phyloP scores from a whole-genome alignment of 2,329 filamentous ascomycete genomes.

The Neofusicoccum kwambonambiense region DNA sequence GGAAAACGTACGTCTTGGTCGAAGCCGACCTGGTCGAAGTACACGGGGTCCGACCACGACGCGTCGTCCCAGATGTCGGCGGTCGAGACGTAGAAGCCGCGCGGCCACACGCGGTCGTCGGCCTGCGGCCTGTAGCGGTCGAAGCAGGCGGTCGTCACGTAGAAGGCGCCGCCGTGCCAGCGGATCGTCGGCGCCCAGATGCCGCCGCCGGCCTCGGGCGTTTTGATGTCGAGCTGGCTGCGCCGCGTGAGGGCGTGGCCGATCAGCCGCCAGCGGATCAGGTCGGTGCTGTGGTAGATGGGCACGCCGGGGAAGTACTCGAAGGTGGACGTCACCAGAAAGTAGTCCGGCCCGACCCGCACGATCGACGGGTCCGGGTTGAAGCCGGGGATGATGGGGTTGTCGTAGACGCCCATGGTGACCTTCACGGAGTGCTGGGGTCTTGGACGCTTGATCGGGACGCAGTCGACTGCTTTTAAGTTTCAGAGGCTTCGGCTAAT shows the following conservation, averaged over 20 bases:
- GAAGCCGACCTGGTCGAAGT: conserved; percentile 55
- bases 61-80: conserved; percentile 52
- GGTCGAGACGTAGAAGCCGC: conserved; percentile 56
- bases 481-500: background rate
- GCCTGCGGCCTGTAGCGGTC: conserved; percentile 43
- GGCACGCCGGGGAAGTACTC: conserved; percentile 63
- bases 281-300: conserved; percentile 57
- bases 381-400: conserved; percentile 60
- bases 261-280: conserved; percentile 55
- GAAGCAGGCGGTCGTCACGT: conserved; percentile 49
- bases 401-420: conserved; percentile 21
- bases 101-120: conserved; percentile 51
- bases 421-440: too few relatives aligned
- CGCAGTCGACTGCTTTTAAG: background rate
- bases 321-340: conserved; percentile 61
- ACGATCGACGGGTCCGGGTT: conserved; percentile 62
- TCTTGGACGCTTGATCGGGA: background rate
- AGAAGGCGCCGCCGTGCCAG: conserved; percentile 46
- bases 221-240: conserved; percentile 41
- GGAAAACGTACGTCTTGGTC: conserved; percentile 56
- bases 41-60: conserved; percentile 55
- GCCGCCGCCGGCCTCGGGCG: conserved; percentile 51
- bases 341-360: conserved; percentile 53
- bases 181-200: conserved; percentile 51
- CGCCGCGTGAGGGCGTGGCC: conserved; percentile 52